These are phyloP conservation scores for Hypoxylon sp. DNA, from an alignment of 2,329 filamentous ascomycete genomes.

Conservation along the genomic window DNA sequence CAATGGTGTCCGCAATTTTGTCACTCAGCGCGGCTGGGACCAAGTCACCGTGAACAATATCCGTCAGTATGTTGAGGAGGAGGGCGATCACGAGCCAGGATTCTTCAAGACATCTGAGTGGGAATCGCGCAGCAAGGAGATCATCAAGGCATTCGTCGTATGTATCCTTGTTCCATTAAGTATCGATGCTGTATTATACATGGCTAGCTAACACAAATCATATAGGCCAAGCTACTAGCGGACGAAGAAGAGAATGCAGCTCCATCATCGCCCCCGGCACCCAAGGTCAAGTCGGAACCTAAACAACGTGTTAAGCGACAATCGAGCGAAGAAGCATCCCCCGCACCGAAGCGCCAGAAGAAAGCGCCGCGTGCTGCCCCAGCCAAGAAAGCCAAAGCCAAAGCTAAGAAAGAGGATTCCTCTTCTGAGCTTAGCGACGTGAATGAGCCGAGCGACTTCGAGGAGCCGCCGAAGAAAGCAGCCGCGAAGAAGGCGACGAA, in stretches of 20 bases:
- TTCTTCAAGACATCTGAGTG: conserved; percentile 61
- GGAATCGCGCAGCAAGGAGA: conserved; percentile 65
- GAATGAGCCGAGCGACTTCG: conserved; percentile 35
- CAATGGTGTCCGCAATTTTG: conserved; percentile 57
- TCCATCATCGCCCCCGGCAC: conserved; percentile 22
- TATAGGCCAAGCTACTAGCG: conserved; percentile 30
- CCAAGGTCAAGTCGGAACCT: conserved; percentile 33
- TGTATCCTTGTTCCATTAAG: conserved; percentile 39
- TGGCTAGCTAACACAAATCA: conserved; percentile 24
- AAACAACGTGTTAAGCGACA: conserved; percentile 46
- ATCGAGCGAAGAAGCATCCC: conserved; percentile 48
- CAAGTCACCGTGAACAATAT: conserved; percentile 65
- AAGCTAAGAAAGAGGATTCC: conserved; percentile 44
- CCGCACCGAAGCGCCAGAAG: conserved; percentile 53
- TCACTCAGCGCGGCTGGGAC: conserved; percentile 51
- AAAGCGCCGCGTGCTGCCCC: conserved; percentile 37
- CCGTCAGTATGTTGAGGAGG: conserved; percentile 60
- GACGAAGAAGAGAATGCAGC: conserved; percentile 33
- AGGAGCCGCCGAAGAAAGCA: conserved; percentile 35
- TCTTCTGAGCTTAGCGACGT: conserved; percentile 45
- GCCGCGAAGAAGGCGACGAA: conserved; percentile 28
- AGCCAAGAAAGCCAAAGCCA: conserved; percentile 42
- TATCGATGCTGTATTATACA: background rate
- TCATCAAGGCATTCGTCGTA: conserved; percentile 67
- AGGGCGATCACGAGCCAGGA: conserved; percentile 57